phyloP scores from a whole-genome alignment of 2,329 filamentous ascomycete genomes.

The Samsoniella hepiali region DNA sequence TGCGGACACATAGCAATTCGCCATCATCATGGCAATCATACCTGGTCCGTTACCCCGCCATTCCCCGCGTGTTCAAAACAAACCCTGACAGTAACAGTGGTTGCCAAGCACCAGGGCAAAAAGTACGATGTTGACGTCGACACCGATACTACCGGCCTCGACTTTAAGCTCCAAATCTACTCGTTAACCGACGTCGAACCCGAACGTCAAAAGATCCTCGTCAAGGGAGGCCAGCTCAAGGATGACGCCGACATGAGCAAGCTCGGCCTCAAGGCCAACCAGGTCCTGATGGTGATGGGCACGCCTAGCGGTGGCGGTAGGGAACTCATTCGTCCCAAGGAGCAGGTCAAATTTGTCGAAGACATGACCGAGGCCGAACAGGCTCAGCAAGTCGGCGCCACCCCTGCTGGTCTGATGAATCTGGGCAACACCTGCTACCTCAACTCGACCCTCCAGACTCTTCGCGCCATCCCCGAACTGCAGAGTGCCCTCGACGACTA shows the following conservation, averaged over 20 bases:
- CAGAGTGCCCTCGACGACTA: conserved; percentile 71
- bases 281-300: conserved; percentile 95
- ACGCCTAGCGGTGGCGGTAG: conserved; percentile 67
- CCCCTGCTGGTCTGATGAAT: conserved; percentile 83
- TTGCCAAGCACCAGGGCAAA: conserved; percentile 93
- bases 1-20: conserved; percentile 22
- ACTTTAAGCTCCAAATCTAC: conserved; percentile 93
- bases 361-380: conserved; percentile 96
- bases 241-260: conserved; percentile 86
- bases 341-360: conserved; percentile 84
- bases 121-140: conserved; percentile 94
- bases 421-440: conserved; percentile 98
- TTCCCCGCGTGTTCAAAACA: conserved; percentile 7
- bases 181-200: conserved; percentile 95
- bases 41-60: conserved; percentile 43
- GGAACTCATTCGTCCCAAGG: conserved; percentile 68
- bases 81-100: conserved; percentile 51
- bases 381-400: conserved; percentile 78
- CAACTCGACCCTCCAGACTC: conserved; percentile 92
- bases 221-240: conserved; percentile 93
- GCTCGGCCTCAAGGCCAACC: conserved; percentile 79
- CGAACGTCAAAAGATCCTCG: conserved; percentile 90
- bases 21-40: conserved; percentile 55
- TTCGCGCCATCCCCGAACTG: conserved; percentile 86
- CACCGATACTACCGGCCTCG: conserved; percentile 77